A percentile compares a stretch with the other conserved stretches of the same genome.
Conservation (phyloP, 345 rosid species). For the Populus davidiana region DNA sequence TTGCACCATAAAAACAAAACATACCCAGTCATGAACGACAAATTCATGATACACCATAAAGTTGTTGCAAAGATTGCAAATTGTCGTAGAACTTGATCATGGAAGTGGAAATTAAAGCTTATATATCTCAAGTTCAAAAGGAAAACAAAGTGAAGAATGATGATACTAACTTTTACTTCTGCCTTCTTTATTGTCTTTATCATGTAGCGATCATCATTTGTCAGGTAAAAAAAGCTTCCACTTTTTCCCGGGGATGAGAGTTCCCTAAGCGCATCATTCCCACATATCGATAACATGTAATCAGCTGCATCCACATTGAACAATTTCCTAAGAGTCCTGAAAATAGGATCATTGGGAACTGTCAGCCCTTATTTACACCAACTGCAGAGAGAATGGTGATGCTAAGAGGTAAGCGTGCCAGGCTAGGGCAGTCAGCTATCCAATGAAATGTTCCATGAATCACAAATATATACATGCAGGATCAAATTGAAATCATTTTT, state of each 20-base stretch:
- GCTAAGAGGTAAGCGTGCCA: not conserved
- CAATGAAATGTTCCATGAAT: not conserved
- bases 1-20: too few relatives aligned
- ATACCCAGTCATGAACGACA: not conserved
- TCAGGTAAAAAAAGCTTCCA: conserved; percentile 92
- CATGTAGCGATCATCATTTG: conserved; percentile 93
- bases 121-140: not conserved
- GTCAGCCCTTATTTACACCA: conserved; percentile 8
- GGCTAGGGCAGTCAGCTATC: not conserved
- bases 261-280: conserved; percentile 93
- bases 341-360: conserved; percentile 5
- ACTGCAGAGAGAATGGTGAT: not conserved
- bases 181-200: conserved; percentile 96
- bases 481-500: not conserved
- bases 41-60: not conserved
- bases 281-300: conserved; percentile 94
- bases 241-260: conserved; percentile 98
- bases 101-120: not conserved
- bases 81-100: not conserved
- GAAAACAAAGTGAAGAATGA: not conserved
- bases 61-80: not conserved
- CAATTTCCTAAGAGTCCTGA: conserved; percentile 90
- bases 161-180: conserved; percentile 68
- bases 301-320: conserved; percentile 93
- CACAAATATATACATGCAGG: not conserved